phyloP scores from a whole-genome alignment of 768 basidiomycete species.

The Tulasnella sp. region DNA sequence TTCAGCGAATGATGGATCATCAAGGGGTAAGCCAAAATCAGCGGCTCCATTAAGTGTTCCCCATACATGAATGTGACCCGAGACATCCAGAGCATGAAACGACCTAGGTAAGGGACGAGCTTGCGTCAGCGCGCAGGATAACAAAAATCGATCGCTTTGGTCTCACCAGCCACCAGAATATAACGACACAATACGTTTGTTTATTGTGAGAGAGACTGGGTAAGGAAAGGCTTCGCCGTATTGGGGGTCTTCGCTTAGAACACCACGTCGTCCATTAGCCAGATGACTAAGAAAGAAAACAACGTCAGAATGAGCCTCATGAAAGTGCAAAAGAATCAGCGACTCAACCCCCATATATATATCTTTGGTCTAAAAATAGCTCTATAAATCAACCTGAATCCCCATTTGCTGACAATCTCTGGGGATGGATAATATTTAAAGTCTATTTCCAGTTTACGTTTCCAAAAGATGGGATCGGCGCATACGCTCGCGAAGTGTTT shows the following conservation, averaged over 20 bases:
- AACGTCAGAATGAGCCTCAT: too few species aligned
- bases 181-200: conserved; percentile 53
- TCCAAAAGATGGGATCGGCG: conserved; percentile 71
- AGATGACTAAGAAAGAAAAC: too few species aligned
- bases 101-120: too few species aligned
- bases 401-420: conserved; percentile 57
- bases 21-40: conserved; percentile 29
- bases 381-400: conserved; percentile 71
- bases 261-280: too few species aligned
- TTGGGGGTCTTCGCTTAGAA: too few species aligned
- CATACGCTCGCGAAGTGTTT: conserved; percentile 48
- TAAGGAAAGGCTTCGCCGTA: conserved; percentile 47
- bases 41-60: conserved; percentile 50
- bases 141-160: too few species aligned
- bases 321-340: too few species aligned
- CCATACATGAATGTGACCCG: conserved; percentile 67
- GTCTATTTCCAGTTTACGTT: conserved; percentile 48
- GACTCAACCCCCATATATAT: conserved; percentile 52
- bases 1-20: conserved; percentile 42
- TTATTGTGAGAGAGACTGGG: conserved; percentile 50
- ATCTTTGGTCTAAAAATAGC: conserved; percentile 38
- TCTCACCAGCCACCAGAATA: conserved; percentile 75
- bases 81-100: conserved; percentile 71
- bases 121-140: too few species aligned
- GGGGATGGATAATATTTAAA: conserved; percentile 59